Base-by-base conservation (phyloP, 768 basidiomycete species). In the Pisolithus albus region DNA sequence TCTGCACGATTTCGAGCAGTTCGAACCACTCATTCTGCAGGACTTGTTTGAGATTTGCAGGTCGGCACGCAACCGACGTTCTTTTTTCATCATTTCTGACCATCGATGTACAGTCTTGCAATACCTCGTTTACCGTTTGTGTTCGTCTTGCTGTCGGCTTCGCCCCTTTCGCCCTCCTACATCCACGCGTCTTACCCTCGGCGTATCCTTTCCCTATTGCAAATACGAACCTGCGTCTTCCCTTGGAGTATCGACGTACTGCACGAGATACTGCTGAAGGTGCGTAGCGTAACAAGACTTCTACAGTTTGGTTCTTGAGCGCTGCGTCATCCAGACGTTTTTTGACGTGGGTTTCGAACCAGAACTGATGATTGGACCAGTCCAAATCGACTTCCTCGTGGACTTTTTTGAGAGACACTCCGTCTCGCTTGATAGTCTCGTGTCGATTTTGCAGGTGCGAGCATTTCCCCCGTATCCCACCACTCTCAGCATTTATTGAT, bases 41-140 rank as follows among this genome's bases (percentile, higher is more conserved):
- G 86, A 90, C 58, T 59, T 88, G 16, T 79, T 88, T 39, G 76
- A 84, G 49, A 82, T 89, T 34, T 86, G 78, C 72, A 86, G 84
- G 87, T 83, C 54, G 28, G 62, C 45, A 11, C 28, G 13, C 38
- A n/a, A 34, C 36, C 44, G 36, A 46, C 18, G 2, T 30, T 42
- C 37, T 39, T 7, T 45, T n/a, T 7, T 18, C 28, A 11, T 0
- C 32, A 13, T 16, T 38, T 23, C 16, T 21, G 51, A 62, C 18
- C 59, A 30, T 0, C 41, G 28, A 15, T 40, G 23, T 16, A 1
- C 26, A 90, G 87, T 57, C 69, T 75, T 44, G 74, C 76, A 26
- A 68, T 82, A 19, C 65, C 78, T 4, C 63, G 64, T 15, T 67
- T 89, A 3, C 86, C 84, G 0, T 64, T 88, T 2, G 73, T 84